A percentile compares a stretch with the other conserved stretches of the same genome.
Conservation (phyloP, 768 basidiomycete species). For the Tricholoma flavovirens region DNA sequence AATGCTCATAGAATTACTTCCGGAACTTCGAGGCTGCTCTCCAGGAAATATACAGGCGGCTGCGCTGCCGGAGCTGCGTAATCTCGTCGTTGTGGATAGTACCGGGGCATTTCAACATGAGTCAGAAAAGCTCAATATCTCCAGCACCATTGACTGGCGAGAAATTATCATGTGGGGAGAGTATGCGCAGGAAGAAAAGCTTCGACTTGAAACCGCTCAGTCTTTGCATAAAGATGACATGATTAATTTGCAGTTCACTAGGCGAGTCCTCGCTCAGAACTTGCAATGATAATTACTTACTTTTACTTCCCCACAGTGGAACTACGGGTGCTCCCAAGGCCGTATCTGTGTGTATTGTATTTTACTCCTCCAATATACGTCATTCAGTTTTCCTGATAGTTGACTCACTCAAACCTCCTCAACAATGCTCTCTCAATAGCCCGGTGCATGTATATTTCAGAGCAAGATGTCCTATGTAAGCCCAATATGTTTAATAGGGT, state of each 20-base stretch:
- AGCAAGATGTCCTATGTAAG: conserved; percentile 65
- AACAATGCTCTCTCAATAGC: conserved; percentile 74
- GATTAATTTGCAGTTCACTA: conserved; percentile 83
- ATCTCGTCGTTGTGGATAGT: conserved; percentile 66
- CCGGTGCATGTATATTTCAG: conserved; percentile 62
- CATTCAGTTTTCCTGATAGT: conserved; percentile 30
- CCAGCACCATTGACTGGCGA: conserved; percentile 60
- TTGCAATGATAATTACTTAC: neutral
- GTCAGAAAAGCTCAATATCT: conserved; percentile 37
- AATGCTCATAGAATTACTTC: conserved; percentile 53
- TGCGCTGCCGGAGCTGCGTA: conserved; percentile 54
- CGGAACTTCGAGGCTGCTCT: conserved; percentile 41
- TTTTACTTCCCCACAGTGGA: conserved; percentile 39
- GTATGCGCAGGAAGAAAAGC: conserved; percentile 34
- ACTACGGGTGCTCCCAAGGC: conserved; percentile 82
- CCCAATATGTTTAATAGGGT: neutral
- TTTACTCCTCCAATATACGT: neutral
- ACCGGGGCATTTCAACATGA: conserved; percentile 30
- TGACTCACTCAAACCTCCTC: conserved; percentile 74
- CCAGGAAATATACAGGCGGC: conserved; percentile 56
- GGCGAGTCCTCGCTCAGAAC: conserved; percentile 33
- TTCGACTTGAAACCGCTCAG: conserved; percentile 36
- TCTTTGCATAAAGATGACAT: conserved; percentile 58
- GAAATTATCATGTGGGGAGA: conserved; percentile 69
- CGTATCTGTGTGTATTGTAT: conserved; percentile 53